Evolutionary conservation across 208 protist species (phyloP), one percentile per base, ranked within the genome.

Genomic region (Leishmania aethiopica): DNA sequence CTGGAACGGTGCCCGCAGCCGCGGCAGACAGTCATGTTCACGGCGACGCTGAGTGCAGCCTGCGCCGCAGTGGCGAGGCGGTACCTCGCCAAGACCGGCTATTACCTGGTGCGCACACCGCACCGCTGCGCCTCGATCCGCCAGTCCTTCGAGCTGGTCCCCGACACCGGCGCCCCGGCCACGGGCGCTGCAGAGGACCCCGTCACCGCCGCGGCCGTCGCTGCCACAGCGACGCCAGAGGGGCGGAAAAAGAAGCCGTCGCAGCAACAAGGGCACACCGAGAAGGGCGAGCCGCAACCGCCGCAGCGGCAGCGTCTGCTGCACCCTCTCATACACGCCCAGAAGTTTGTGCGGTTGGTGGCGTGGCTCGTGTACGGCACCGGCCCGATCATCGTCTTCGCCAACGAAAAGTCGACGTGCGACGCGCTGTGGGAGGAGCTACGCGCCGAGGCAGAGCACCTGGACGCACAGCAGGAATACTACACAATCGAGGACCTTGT

Each of bases 21-120:
- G 28, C 87, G 97, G 47, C 92, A 96, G 70, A 99, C 99, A 1
- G 92, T 96, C 55, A 92, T 99, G 49, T 99, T 99, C 82, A 99
- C 98, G 4, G 99, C 99, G 0, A 99, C 99, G 15, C 98, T 99
- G 90, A 89, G 85, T 40, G 49, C 70, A 1, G 82, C 82, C 10
- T 95, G 91, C 72, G 90, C 88, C 19, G 85, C 72, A 17, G 71
- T 97, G 51, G 94, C 93, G 40, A 82, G 86, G 55, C 86, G 88
- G 62, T 95, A 95, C 79, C 87, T 97, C 70, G 86, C 90, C 47
- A 87, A 79, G 47, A 45, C 86, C 1, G 94, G 94, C 22, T 96
- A 92, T 81, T 85, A 90, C 49, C 35, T 93, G 32, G 88, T 97
- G 35, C 93, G 93, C 13, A 92, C 90, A 25, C 92, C 91, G 11